Evolutionary conservation across 495 filamentous ascomycete genomes (phyloP).

Genomic region (Terfezia claveryi): DNA sequence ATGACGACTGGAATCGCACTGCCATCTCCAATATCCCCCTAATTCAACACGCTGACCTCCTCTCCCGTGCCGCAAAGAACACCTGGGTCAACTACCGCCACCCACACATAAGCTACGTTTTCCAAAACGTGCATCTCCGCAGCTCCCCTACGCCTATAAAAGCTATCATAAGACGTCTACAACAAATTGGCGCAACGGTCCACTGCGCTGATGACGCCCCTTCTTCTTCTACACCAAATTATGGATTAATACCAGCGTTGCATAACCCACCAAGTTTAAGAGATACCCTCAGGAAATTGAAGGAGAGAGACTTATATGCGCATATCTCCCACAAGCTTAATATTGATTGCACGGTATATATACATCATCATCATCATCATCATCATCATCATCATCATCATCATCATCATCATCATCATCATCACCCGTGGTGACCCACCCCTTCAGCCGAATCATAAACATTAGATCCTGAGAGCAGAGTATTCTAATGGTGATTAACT

Average conservation of each 20-base stretch:
- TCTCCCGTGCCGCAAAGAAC: slow-evolving; percentile 30
- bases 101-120: slow-evolving; percentile 35
- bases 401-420: not conserved
- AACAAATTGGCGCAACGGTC: slow-evolving; percentile 33
- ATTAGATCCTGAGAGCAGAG: too few relatives aligned
- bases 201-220: slow-evolving; percentile 20
- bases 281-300: not conserved
- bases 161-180: slow-evolving; percentile 31
- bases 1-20: slow-evolving; percentile 17
- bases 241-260: too few relatives aligned
- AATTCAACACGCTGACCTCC: slow-evolving; percentile 33
- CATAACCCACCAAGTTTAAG: not conserved
- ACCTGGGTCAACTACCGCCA: slow-evolving; percentile 35
- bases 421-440: too few relatives aligned
- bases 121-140: slow-evolving; percentile 34
- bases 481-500: slow-evolving; percentile 14
- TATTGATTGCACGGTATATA: slow-evolving; percentile 7
- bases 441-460: too few relatives aligned
- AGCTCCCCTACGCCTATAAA: slow-evolving; percentile 29
- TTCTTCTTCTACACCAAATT: not conserved
- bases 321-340: slow-evolving; percentile 7
- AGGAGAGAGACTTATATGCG: not conserved
- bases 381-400: too few relatives aligned
- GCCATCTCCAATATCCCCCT: slow-evolving; percentile 25
- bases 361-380: not conserved